phyloP scores from a whole-genome alignment of 2,329 filamentous ascomycete genomes.

The Colletotrichum orchidophilum region DNA sequence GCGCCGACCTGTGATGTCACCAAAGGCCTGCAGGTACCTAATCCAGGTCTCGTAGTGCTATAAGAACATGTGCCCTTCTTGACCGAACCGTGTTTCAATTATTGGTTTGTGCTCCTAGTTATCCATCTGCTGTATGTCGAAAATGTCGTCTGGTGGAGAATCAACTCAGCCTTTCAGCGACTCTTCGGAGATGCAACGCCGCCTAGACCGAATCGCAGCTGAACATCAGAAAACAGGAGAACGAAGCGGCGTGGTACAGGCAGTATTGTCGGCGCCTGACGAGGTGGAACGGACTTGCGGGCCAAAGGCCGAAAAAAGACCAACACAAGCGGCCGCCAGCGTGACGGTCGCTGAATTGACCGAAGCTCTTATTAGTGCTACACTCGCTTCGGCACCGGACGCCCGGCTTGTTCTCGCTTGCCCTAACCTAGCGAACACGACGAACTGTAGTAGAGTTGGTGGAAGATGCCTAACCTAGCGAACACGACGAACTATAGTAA shows the following conservation, averaged over 20 bases:
- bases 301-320: too few relatives aligned
- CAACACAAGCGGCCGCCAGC: too few relatives aligned
- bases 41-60: not conserved
- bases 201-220: not conserved
- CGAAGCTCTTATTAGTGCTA: too few relatives aligned
- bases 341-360: too few relatives aligned
- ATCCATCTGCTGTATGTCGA: not conserved
- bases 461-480: too few relatives aligned
- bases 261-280: not conserved
- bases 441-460: too few relatives aligned
- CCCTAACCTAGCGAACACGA: too few relatives aligned
- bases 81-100: not conserved
- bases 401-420: too few relatives aligned
- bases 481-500: too few relatives aligned
- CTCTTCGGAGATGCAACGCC: not conserved
- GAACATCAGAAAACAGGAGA: not conserved
- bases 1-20: not conserved
- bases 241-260: not conserved
- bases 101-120: not conserved
- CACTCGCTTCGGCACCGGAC: too few relatives aligned
- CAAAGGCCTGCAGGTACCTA: not conserved
- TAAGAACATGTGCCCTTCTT: not conserved
- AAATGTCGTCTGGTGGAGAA: not conserved
- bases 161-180: not conserved
- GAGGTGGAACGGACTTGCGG: not conserved